Conservation (phyloP, 2,329 filamentous ascomycete species). For the Aspergillus sp. region DNA sequence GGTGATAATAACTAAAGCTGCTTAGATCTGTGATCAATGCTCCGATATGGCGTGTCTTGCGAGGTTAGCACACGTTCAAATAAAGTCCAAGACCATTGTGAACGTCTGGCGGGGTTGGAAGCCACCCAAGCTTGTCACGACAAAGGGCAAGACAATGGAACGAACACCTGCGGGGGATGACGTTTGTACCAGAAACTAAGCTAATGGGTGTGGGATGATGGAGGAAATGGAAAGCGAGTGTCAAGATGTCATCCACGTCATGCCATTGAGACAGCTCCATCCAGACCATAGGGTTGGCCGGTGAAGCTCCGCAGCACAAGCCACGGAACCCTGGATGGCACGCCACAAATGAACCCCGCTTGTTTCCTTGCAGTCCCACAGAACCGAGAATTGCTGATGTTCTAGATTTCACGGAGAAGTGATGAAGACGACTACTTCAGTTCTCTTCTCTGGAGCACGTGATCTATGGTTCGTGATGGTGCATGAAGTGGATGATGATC, state of each 20-base stretch:
- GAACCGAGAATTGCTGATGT: neutral
- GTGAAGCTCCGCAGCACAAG: slow-evolving; percentile 3
- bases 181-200: neutral
- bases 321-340: slow-evolving; percentile 3
- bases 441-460: too few relatives aligned
- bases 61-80: neutral
- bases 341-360: neutral
- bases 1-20: too few relatives aligned
- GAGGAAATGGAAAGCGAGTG: neutral
- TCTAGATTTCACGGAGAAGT: neutral
- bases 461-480: too few relatives aligned
- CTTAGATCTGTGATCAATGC: neutral
- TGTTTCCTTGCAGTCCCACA: neutral
- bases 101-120: neutral
- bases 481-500: too few relatives aligned
- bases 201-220: neutral
- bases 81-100: neutral
- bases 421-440: too few relatives aligned
- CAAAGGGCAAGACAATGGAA: neutral
- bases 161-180: neutral
- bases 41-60: neutral
- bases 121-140: neutral
- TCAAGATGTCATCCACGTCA: slow-evolving; percentile 10
- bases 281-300: neutral
- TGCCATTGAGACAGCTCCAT: neutral